These are phyloP conservation scores for Volvox reticuliferus DNA, from an alignment of 139 green algal genomes.

Conservation along the genomic window DNA sequence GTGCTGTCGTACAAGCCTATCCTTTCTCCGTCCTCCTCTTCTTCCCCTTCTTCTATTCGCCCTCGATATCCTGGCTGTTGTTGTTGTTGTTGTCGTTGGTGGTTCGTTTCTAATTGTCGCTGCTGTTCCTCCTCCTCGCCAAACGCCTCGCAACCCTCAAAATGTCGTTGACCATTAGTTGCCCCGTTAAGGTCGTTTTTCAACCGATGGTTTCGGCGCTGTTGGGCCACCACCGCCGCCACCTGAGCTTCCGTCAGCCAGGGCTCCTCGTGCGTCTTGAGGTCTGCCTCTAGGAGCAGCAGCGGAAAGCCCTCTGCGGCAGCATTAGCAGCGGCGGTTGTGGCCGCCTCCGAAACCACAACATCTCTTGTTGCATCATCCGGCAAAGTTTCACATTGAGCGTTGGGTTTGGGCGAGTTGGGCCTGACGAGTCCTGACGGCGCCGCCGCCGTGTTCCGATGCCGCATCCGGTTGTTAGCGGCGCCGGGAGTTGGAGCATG, in stretches of 20 bases:
- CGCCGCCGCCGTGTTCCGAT: not conserved
- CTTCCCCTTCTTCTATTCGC: not conserved
- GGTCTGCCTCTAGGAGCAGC: not conserved
- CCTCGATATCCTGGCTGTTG: not conserved
- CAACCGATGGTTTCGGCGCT: not conserved
- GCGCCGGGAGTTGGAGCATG: conserved; percentile 8
- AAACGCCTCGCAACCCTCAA: not conserved
- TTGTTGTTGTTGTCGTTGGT: not conserved
- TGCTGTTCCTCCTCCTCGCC: not conserved
- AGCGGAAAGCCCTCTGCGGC: not conserved
- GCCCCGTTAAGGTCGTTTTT: not conserved
- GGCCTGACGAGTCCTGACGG: not conserved
- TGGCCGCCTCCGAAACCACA: not conserved
- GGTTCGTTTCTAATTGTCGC: not conserved
- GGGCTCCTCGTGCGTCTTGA: not conserved
- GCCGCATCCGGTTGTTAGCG: not conserved
- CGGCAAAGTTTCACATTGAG: not conserved
- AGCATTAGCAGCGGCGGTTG: not conserved
- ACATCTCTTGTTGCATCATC: not conserved
- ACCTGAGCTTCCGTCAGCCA: not conserved
- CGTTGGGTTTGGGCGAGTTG: not conserved
- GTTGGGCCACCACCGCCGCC: not conserved
- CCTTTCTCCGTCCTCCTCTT: not conserved
- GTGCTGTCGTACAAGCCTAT: not conserved
- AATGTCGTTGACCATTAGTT: not conserved